Evolutionary conservation across 257 asterid species (phyloP).

Genomic region (Parsonsia alboflavescens): DNA sequence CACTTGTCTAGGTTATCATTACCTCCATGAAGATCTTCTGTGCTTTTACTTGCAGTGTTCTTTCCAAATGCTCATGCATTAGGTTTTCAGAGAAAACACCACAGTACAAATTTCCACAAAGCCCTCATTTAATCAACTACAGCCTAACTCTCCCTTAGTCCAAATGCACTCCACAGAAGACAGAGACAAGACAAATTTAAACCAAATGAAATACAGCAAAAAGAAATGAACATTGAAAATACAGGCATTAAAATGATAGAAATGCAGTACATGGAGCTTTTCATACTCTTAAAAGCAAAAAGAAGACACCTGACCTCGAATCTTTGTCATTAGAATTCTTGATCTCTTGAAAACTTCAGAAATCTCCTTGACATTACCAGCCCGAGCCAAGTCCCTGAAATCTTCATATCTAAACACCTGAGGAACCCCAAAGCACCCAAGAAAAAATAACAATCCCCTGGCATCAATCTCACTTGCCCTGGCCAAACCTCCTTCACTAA

Average conservation of each 20-base stretch:
- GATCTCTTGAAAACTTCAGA: constrained; percentile 47
- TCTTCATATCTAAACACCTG: constrained; percentile 44
- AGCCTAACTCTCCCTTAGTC: neutral
- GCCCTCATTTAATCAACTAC: neutral
- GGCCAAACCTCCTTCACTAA: constrained; percentile 62
- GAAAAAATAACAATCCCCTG: constrained; percentile 65
- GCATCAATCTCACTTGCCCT: constrained; percentile 62
- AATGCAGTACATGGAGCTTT: neutral
- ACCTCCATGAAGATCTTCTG: neutral
- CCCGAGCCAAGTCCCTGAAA: constrained; percentile 51
- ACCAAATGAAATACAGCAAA: neutral
- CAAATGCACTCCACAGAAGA: neutral
- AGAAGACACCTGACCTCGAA: constrained; percentile 44
- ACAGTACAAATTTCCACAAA: neutral
- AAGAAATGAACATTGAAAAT: neutral
- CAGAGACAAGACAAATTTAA: neutral
- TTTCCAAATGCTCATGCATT: neutral
- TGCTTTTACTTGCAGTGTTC: neutral
- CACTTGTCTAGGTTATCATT: neutral
- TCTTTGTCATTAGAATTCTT: constrained; percentile 41
- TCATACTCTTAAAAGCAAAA: constrained; percentile 9
- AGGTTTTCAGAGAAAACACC: neutral
- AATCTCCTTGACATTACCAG: constrained; percentile 58
- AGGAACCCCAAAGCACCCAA: constrained; percentile 72
- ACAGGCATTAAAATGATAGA: neutral